These are phyloP conservation scores for Zasmidium angulare DNA, from an alignment of 2,329 filamentous ascomycete genomes.

Conservation along the genomic window DNA sequence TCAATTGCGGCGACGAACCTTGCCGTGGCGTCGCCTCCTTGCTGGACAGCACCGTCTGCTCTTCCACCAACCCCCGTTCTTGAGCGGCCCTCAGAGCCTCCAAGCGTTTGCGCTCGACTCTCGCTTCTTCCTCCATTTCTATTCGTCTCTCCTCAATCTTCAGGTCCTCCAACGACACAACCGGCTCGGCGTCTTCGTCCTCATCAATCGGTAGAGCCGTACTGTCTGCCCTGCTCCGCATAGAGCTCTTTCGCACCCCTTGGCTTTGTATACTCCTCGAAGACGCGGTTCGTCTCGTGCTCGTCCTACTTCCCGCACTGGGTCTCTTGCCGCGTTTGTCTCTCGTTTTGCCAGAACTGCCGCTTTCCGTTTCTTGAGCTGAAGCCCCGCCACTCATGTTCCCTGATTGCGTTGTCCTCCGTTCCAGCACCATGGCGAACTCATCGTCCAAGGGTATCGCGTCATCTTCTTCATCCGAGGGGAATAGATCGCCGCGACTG, in stretches of 20 bases:
- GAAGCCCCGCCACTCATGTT: background rate
- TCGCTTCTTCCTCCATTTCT: constrained; percentile 56
- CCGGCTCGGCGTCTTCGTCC: constrained; percentile 12
- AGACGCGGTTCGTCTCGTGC: constrained; percentile 27
- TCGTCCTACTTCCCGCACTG: constrained; percentile 38
- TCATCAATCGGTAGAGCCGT: background rate
- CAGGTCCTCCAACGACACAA: constrained; percentile 55
- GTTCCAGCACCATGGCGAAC: constrained; percentile 78
- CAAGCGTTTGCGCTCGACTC: constrained; percentile 53
- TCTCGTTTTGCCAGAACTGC: constrained; percentile 61
- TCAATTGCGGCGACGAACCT: constrained; percentile 1
- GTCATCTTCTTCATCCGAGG: constrained; percentile 82
- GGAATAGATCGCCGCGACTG: constrained; percentile 85
- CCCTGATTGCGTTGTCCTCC: constrained; percentile 51
- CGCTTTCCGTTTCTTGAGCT: constrained; percentile 61
- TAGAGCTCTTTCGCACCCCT: constrained; percentile 5
- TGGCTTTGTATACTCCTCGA: constrained; percentile 16
- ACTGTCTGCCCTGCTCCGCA: background rate
- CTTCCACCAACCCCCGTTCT: constrained; percentile 49
- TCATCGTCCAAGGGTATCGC: constrained; percentile 91
- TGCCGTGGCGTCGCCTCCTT: constrained; percentile 27
- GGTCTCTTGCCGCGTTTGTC: constrained; percentile 38
- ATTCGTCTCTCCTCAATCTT: constrained; percentile 58
- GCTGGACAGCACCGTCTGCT: constrained; percentile 21
- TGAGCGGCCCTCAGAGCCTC: constrained; percentile 57